A percentile compares a stretch with the other conserved stretches of the same genome.
Evolutionary conservation across 1,284 basidiomycete species (phyloP).

Genomic region (Sanghuangporus sanghuang): DNA sequence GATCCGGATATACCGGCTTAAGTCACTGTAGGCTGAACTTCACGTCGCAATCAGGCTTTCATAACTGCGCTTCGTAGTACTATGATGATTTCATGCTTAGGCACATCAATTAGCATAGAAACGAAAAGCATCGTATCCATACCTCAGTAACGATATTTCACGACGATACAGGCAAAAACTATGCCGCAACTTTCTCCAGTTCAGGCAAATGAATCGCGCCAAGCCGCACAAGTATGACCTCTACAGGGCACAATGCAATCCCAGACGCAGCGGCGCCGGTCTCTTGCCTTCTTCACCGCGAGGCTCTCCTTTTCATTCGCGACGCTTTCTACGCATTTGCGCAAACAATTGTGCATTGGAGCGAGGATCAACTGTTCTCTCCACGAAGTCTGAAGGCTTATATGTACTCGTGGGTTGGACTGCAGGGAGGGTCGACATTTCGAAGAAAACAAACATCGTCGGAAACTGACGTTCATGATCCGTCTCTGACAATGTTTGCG

Average conservation of each 20-base stretch:
- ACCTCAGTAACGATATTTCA: not conserved
- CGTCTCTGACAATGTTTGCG: constrained; percentile 44
- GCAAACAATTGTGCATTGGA: constrained; percentile 56
- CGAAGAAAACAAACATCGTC: constrained; percentile 11
- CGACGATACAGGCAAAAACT: constrained; percentile 20
- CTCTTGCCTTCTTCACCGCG: constrained; percentile 37
- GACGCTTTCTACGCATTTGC: constrained; percentile 44
- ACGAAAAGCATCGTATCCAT: too few species aligned
- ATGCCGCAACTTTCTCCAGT: constrained; percentile 43
- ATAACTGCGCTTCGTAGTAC: too few species aligned
- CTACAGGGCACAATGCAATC: constrained; percentile 75
- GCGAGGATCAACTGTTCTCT: constrained; percentile 48
- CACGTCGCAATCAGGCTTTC: too few species aligned
- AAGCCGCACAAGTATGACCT: constrained; percentile 77
- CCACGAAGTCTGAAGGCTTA: constrained; percentile 19
- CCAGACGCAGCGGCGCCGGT: constrained; percentile 65
- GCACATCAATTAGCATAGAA: too few species aligned
- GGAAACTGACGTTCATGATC: not conserved
- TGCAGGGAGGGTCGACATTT: constrained; percentile 6
- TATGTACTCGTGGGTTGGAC: constrained; percentile 6
- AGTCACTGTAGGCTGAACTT: too few species aligned
- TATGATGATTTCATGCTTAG: too few species aligned
- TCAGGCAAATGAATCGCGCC: constrained; percentile 71
- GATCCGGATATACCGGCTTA: too few species aligned
- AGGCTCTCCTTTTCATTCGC: constrained; percentile 33